Base-by-base conservation (phyloP, 2,329 filamentous ascomycete genomes). In the Colletotrichum eremochloae region DNA sequence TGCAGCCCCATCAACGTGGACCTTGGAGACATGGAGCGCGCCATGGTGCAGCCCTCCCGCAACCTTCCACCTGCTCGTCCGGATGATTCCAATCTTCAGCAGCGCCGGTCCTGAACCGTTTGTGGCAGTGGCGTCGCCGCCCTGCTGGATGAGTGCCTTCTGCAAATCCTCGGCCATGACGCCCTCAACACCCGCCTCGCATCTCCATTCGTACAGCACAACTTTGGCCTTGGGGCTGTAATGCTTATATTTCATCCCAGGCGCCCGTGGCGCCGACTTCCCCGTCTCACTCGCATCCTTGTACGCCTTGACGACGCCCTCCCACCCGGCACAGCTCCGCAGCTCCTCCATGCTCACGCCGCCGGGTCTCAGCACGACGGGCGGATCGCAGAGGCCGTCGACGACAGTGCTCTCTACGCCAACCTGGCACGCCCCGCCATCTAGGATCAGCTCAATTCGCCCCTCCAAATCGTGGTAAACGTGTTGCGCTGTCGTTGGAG, bases 231-330 rank as follows among this genome's bases (percentile, higher is more conserved):
- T 94, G 1, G 96, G 96, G 55, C 95, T 97, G 79, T 99, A 99
- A 80, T 99, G 96, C 79, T 96, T 94, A 81, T 99, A 99, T 83
- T 99, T 99, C 96, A 99, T 99, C 1, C 96, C 96, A 0, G 96
- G 96, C 0, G 96, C 96, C 68, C 94, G 88, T 0, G 96, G 96
- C 12, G 88, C 87, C 1, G 80, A 84, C 63, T 88, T 89, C 6
- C 89, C 92, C 29, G 89, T 86, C 77, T 94, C 90, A 20, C 90
- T 90, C 69, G 88, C 87, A 77, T 97, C 94, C 78, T 92, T 91
- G 81, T 98, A 98, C 14, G 89, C 96, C 71, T 92, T 90, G 73
- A 88, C 86, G 1, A 94, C 93, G 50, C 89, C 84, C 79, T 95
- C 92, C 96, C 96, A 99, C 0, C 96, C 96, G 0, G 87, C 84